Conservation (phyloP, 164 flowering plant species). For the Malania oleifera region DNA sequence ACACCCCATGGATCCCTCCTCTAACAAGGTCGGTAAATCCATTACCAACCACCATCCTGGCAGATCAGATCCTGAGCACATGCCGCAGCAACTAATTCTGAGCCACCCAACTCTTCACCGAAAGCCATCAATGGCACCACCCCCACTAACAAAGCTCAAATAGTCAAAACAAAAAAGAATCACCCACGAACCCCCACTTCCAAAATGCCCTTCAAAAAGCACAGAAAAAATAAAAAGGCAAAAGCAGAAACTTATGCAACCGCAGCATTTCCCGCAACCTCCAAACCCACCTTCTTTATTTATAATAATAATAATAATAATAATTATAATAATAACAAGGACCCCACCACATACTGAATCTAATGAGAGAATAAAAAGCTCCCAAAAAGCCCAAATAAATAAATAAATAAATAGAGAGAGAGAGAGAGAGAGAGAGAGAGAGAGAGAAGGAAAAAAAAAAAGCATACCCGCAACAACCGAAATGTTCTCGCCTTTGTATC, state of each 20-base stretch:
- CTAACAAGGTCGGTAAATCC: conserved; percentile 23
- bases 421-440: neutral
- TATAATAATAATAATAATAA: too few relatives aligned
- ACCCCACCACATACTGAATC: conserved; percentile 16
- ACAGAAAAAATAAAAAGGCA: conserved; percentile 31
- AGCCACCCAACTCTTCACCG: conserved; percentile 23
- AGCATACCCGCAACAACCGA: conserved; percentile 85
- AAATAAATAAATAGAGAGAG: neutral
- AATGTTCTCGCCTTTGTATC: conserved; percentile 71
- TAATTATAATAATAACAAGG: too few relatives aligned
- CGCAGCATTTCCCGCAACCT: conserved; percentile 6
- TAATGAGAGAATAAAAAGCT: conserved; percentile 4
- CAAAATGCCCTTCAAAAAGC: conserved; percentile 19
- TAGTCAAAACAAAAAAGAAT: conserved; percentile 39
- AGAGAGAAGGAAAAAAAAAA: neutral
- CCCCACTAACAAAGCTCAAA: conserved; percentile 30
- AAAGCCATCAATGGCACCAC: conserved; percentile 28
- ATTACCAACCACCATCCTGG: conserved; percentile 41
- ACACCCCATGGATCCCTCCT: conserved; percentile 21
- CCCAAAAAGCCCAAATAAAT: neutral
- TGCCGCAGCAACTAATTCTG: conserved; percentile 16
- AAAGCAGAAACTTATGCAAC: conserved; percentile 32
- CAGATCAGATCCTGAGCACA: conserved; percentile 22
- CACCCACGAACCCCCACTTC: conserved; percentile 27
- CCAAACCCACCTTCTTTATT: conserved; percentile 9